phyloP scores from a whole-genome alignment of 1,284 basidiomycete genomes.

The Grifola frondosa region DNA sequence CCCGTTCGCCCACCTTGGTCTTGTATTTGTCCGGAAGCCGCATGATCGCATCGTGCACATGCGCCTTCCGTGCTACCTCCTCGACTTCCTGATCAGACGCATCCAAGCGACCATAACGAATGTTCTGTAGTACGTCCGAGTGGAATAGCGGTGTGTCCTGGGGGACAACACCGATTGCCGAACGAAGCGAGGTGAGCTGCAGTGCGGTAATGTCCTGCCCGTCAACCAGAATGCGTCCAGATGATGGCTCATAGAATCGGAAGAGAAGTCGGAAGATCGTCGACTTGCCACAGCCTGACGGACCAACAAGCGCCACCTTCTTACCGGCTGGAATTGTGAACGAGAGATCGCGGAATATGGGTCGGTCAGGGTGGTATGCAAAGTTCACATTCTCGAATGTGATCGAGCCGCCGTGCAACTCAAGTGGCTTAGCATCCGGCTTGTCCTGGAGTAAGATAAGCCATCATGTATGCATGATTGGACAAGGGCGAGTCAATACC shows the following conservation, averaged over 20 bases:
- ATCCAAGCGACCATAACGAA: slow-evolving; percentile 88
- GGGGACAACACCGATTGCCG: slow-evolving; percentile 89
- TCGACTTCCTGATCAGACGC: slow-evolving; percentile 89
- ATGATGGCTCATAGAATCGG: slow-evolving; percentile 88
- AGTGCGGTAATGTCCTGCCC: slow-evolving; percentile 84
- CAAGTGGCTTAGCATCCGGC: slow-evolving; percentile 65
- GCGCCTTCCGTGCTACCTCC: slow-evolving; percentile 82
- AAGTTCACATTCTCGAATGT: slow-evolving; percentile 92
- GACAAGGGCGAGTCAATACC: slow-evolving; percentile 38
- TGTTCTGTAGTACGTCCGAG: slow-evolving; percentile 91
- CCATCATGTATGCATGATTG: slow-evolving; percentile 4
- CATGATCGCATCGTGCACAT: slow-evolving; percentile 82
- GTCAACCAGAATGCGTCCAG: slow-evolving; percentile 83
- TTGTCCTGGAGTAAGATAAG: slow-evolving; percentile 61
- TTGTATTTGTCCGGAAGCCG: slow-evolving; percentile 83
- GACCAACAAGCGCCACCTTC: slow-evolving; percentile 95
- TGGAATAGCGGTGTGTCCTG: slow-evolving; percentile 99
- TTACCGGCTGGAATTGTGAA: slow-evolving; percentile 94
- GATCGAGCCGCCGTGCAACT: slow-evolving; percentile 83
- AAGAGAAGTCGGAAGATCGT: slow-evolving; percentile 94
- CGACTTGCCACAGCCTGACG: slow-evolving; percentile 97
- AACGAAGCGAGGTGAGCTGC: slow-evolving; percentile 72
- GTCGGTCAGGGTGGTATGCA: slow-evolving; percentile 86
- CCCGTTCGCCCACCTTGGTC: slow-evolving; percentile 94
- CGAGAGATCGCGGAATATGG: slow-evolving; percentile 87